Conservation (phyloP, 257 asterid genomes). For the Rubia yunnanensis region DNA sequence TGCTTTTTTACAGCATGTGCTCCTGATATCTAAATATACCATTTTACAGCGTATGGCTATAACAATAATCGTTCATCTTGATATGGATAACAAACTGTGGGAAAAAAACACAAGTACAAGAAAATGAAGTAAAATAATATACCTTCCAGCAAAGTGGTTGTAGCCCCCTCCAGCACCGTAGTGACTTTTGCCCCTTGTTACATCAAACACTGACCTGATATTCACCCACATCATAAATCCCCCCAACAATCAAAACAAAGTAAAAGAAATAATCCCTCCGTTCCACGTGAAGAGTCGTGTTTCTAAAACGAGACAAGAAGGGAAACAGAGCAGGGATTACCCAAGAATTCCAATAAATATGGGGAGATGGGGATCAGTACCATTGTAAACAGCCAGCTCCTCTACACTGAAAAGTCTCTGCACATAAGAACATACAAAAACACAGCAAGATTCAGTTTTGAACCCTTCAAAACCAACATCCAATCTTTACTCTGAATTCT, state of each 20-base stretch:
- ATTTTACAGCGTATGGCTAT: too few relatives aligned
- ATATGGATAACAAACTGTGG: too few relatives aligned
- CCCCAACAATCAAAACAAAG: neutral
- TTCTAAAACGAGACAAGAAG: neutral
- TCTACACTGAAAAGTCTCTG: conserved; percentile 55
- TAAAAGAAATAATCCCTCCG: neutral
- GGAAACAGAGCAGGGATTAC: conserved; percentile 20
- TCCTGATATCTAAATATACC: neutral
- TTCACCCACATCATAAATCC: neutral
- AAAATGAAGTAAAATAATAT: neutral
- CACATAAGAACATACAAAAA: neutral
- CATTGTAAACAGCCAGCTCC: conserved; percentile 62
- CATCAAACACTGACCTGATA: conserved; percentile 89
- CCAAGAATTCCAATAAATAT: conserved; percentile 75
- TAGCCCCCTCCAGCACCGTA: conserved; percentile 86
- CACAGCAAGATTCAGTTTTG: neutral
- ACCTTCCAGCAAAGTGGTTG: conserved; percentile 84
- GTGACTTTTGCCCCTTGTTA: conserved; percentile 74
- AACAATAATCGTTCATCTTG: too few relatives aligned
- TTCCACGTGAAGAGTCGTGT: neutral
- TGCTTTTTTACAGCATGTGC: too few relatives aligned
- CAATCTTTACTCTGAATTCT: neutral
- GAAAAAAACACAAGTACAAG: neutral
- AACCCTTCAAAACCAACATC: neutral
- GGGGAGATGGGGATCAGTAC: conserved; percentile 58